Conservation (phyloP, 169 alveolate genomes). For the Haemoproteus tartakovskyi region DNA sequence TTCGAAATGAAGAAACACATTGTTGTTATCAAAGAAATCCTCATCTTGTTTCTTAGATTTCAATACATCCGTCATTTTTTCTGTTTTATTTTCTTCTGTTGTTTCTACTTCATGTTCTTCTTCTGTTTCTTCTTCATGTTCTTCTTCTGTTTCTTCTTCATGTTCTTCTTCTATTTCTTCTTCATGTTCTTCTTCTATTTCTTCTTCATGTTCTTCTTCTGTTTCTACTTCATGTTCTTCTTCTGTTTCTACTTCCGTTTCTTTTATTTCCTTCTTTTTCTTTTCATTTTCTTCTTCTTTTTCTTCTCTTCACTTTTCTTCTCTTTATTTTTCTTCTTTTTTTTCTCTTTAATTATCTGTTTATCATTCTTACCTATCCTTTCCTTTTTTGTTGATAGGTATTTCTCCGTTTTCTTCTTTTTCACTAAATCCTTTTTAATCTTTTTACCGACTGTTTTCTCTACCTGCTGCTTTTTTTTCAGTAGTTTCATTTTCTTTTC, state of each 20-base stretch:
- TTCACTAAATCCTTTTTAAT: neutral
- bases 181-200: neutral
- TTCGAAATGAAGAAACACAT: constrained; percentile 20
- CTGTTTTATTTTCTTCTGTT: neutral
- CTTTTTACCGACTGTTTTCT: neutral
- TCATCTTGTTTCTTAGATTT: neutral
- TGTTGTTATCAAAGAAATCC: constrained; percentile 13
- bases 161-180: neutral
- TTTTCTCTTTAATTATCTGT: too few relatives aligned
- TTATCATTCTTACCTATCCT: neutral
- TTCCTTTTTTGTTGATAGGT: neutral
- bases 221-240: neutral
- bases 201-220: neutral
- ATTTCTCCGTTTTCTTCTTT: neutral
- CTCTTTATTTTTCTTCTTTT: neutral
- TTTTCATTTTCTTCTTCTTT: too few relatives aligned
- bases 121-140: neutral
- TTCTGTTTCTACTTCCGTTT: constrained; percentile 1
- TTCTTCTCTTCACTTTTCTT: too few relatives aligned
- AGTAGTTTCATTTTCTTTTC: neutral
- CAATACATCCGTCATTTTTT: neutral
- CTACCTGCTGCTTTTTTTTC: neutral
- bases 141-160: neutral
- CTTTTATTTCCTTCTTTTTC: neutral
- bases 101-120: too few relatives aligned